Percentiles rank a stretch among this genome's conserved stretches.
Conservation (phyloP, 768 basidiomycete genomes). For the Butyriboletus loyo region DNA sequence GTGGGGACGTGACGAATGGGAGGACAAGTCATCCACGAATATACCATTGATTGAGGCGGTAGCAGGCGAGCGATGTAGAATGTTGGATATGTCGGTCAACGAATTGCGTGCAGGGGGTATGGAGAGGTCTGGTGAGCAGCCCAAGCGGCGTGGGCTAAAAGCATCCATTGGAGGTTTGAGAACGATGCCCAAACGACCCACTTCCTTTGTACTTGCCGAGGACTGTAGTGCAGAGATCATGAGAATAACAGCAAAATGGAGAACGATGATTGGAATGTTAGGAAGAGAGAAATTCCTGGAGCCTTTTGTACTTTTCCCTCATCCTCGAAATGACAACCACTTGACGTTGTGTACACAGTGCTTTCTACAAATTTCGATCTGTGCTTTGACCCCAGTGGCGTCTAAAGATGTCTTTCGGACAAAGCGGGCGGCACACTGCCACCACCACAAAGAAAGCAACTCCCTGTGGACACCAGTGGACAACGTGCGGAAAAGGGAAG, state of each 20-base stretch:
- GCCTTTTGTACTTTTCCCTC: conserved; percentile 19
- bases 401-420: conserved; percentile 5
- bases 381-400: conserved; percentile 21
- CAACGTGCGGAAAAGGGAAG: neutral
- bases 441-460: conserved; percentile 14
- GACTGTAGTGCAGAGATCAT: conserved; percentile 6
- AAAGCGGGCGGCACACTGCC: conserved; percentile 19
- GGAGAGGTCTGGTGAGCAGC: conserved; percentile 9
- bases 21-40: neutral
- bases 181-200: neutral
- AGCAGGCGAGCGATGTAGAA: neutral
- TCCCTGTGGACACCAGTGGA: conserved; percentile 5
- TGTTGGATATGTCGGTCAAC: conserved; percentile 9
- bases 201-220: conserved; percentile 1
- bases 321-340: conserved; percentile 3
- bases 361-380: neutral
- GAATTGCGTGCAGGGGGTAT: conserved; percentile 2
- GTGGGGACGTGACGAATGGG: conserved; percentile 7
- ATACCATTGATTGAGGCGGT: neutral
- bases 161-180: neutral
- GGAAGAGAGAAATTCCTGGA: neutral
- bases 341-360: conserved; percentile 8
- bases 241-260: neutral
- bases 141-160: conserved; percentile 6
- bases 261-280: neutral